These are phyloP conservation scores for Melastoma malabathricum DNA, from an alignment of 345 rosid genomes.

Conservation along the genomic window DNA sequence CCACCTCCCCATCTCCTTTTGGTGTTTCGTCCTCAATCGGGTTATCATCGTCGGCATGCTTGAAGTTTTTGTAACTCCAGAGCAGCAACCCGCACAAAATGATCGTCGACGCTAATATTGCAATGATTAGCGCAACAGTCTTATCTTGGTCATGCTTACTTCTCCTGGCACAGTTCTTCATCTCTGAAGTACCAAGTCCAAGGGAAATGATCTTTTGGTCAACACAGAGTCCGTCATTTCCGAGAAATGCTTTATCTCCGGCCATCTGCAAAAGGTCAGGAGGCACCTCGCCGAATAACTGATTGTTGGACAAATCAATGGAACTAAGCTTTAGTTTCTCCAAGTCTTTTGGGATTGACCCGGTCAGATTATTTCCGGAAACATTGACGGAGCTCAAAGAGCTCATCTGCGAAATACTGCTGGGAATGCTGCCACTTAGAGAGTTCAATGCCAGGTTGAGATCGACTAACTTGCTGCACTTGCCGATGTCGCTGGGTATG, in stretches of 20 bases:
- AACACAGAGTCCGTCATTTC: constrained; percentile 45
- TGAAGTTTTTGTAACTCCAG: constrained; percentile 38
- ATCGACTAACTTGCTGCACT: constrained; percentile 51
- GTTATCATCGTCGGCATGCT: constrained; percentile 16
- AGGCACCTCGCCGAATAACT: constrained; percentile 51
- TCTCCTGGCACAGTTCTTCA: constrained; percentile 28
- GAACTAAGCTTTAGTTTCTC: constrained; percentile 57
- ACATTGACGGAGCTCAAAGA: constrained; percentile 68
- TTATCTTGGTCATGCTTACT: constrained; percentile 17
- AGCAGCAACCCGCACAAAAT: constrained; percentile 33
- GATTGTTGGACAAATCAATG: constrained; percentile 60
- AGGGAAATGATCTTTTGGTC: constrained; percentile 18
- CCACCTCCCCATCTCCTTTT: constrained; percentile 18
- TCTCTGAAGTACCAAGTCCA: constrained; percentile 8
- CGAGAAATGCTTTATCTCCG: constrained; percentile 44
- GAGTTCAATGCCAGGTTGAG: constrained; percentile 62
- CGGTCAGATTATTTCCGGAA: constrained; percentile 51
- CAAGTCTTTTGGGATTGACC: constrained; percentile 41
- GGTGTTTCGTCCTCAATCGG: constrained; percentile 9
- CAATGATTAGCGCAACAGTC: constrained; percentile 27
- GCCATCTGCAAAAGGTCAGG: constrained; percentile 51
- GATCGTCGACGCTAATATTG: constrained; percentile 25
- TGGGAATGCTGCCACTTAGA: constrained; percentile 44
- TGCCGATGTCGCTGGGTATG: constrained; percentile 39
- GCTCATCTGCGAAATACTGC: constrained; percentile 23